Evolutionary conservation across 495 filamentous ascomycete species (phyloP), one percentile per base, ranked within the genome.

Genomic region (Gamarada debralockiae): DNA sequence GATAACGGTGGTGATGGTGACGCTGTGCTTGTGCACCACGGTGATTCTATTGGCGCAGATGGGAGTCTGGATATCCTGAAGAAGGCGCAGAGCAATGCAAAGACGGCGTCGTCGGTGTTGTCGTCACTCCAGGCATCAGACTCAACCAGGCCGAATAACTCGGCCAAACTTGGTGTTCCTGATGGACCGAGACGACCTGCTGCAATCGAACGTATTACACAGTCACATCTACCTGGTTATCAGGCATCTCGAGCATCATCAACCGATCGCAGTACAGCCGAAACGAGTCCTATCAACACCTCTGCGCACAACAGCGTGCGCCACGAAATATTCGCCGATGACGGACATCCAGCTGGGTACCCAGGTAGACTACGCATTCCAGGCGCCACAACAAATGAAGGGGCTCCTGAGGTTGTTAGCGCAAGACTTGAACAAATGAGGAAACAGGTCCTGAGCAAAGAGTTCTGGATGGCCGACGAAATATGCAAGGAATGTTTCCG

Each of bases 401-500:
- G 79, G 18, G 79, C 78, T 36, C 73, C 77, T 8, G 79, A 82
- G 49, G 72, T 75, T 34, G 79, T 85, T 18, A 85, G 75, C 57
- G 77, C 77, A 38, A 73, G 78, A 31, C 72, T 86, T 21, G 78
- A 84, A 53, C 79, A 89, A 61, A 80, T 90, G 69, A 77, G 85
- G 52, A 92, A 88, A 61, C 89, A 87, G 65, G 79, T 97, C 27
- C 72, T 97, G 13, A 96, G 86, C 59, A 92, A 87, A 65, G 90
- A 96, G 48, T 97, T 95, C 64, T 99, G 95, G 95, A 99, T 99
- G 95, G 87, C 88, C 40, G 95, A 99, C 69, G 95, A 97, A 63
- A 96, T 95, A 63, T 92, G 91, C 40, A 97, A 92, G 68, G 92
- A 97, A 58, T 99, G 95, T 65, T 99, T 97, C 63, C 77, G 88